Evolutionary conservation across 1,139 yeast genomes (phyloP), one percentile per base, ranked within the genome.

Genomic region (Suhomyces ambrosiae): DNA sequence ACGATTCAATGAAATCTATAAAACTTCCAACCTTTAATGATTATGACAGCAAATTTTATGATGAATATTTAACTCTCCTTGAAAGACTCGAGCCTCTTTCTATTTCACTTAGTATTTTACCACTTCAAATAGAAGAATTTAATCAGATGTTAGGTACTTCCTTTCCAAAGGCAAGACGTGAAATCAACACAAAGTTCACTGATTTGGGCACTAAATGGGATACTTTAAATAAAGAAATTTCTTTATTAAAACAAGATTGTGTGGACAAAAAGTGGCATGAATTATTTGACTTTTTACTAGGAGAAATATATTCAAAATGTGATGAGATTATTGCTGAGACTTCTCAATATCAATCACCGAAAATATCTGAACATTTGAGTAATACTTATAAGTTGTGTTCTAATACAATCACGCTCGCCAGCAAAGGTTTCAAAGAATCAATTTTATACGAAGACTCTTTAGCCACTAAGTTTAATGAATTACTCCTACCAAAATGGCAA

Each of bases 221-320:
- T 11, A 48, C 53, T 3, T 54, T 82, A 14, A 53, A 66, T 8
- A 56, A 58, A 7, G 65, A 69, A 37, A 73, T 77, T 61, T 55
- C 63, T 4, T 56, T 58, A 31, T 61, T 82, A 40, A 75, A 74
- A 49, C 48, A 47, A 7, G 79, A 74, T 31, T 50, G 74, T 12
- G 68, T 82, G 1, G 81, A 77, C 40, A 62, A 65, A 23, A 71
- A 78, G 47, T 82, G 88, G 89, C 61, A 68, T 42, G 67, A 69
- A 18, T 61, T 80, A 1, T 79, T 79, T 45, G 58, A 55, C 10
- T 71, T 64, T 41, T 52, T 80, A 35, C 61, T 71, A 31, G 56
- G 58, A 4, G 77, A 76, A 44, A 53, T 74, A 6, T 54, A 55
- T 3, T 48, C 47, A 2, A 66, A 68, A 29, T 59, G 65, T 37